phyloP scores from a whole-genome alignment of 495 filamentous ascomycete genomes.

The Sabuloglossum arenarium region DNA sequence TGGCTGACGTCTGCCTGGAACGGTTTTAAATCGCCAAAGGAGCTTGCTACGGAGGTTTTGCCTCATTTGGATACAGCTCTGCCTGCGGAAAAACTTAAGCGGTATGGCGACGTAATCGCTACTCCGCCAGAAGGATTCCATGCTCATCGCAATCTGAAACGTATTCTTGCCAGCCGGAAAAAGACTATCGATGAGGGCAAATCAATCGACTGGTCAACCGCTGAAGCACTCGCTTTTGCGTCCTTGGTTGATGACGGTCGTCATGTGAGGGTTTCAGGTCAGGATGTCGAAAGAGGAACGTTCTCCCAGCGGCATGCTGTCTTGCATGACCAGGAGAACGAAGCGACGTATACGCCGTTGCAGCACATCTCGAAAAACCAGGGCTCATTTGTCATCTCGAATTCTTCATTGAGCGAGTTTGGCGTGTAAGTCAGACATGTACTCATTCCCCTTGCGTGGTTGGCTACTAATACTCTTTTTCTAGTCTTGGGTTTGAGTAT shows the following conservation, averaged over 20 bases:
- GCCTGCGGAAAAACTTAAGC: conserved; percentile 40
- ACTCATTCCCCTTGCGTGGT: conserved; percentile 1
- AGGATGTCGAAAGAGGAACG: conserved; percentile 98
- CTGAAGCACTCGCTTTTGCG: conserved; percentile 90
- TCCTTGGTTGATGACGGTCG: conserved; percentile 77
- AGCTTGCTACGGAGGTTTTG: conserved; percentile 82
- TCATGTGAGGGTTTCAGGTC: conserved; percentile 90
- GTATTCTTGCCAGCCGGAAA: conserved; percentile 73
- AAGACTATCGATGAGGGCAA: conserved; percentile 88
- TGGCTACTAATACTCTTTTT: conserved; percentile 12
- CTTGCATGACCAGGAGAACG: conserved; percentile 88
- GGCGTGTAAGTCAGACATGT: conserved; percentile 36
- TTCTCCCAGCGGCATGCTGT: conserved; percentile 98
- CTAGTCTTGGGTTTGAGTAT: conserved; percentile 84
- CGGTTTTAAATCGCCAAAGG: conserved; percentile 96
- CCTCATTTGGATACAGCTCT: conserved; percentile 82
- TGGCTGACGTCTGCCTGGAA: conserved; percentile 99
- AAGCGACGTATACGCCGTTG: conserved; percentile 80
- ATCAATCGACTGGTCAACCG: conserved; percentile 93
- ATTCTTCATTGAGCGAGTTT: conserved; percentile 92
- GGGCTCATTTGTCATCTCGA: conserved; percentile 86
- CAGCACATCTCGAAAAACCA: conserved; percentile 76
- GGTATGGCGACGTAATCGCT: conserved; percentile 60
- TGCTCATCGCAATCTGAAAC: conserved; percentile 86
- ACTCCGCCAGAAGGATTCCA: conserved; percentile 64